phyloP scores from a whole-genome alignment of 106 monocot genomes.

The Dioscorea zingiberensis region DNA sequence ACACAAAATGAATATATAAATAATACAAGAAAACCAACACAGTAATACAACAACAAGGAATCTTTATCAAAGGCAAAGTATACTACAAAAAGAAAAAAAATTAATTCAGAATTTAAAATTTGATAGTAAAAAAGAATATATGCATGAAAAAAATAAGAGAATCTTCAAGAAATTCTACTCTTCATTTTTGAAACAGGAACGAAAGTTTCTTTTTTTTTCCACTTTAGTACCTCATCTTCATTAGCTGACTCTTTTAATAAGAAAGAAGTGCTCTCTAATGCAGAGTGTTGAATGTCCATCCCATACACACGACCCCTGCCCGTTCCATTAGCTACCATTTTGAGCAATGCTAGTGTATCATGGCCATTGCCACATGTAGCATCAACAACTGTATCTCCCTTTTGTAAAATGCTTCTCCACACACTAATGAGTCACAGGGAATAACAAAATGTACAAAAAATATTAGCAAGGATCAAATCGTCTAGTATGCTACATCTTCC shows the following conservation, averaged over 20 bases:
- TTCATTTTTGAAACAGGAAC: neutral
- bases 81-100: neutral
- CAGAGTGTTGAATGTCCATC: constrained; percentile 72
- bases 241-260: constrained; percentile 44
- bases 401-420: constrained; percentile 65
- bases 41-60: neutral
- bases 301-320: constrained; percentile 74
- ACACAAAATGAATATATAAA: neutral
- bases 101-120: neutral
- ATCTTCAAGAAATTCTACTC: neutral
- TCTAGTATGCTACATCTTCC: neutral
- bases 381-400: constrained; percentile 80
- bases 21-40: neutral
- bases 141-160: neutral
- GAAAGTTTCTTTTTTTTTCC: neutral
- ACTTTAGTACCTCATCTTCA: constrained; percentile 42
- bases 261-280: constrained; percentile 59
- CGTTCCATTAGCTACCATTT: constrained; percentile 65
- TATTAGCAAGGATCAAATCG: neutral
- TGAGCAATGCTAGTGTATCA: constrained; percentile 87
- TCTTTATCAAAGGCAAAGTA: neutral
- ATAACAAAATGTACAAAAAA: neutral
- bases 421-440: constrained; percentile 29
- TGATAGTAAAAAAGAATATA: neutral
- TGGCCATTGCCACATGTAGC: constrained; percentile 98